Evolutionary conservation across 2,329 filamentous ascomycete species (phyloP).

Genomic region (Periconia sp.): DNA sequence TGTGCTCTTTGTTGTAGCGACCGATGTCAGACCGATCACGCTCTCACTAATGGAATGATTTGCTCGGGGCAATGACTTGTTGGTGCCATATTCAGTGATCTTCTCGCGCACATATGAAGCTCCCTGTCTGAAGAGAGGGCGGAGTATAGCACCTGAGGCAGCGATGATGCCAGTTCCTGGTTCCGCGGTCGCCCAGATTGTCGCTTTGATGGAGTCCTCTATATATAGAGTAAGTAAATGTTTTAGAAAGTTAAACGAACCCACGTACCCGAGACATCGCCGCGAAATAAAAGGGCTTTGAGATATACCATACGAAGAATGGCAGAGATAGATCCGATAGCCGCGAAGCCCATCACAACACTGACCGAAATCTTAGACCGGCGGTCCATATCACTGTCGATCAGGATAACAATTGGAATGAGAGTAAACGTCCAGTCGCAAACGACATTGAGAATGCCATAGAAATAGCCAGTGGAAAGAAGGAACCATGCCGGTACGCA

Average conservation of each 20-base stretch:
- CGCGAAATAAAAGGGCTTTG: conserved; percentile 25
- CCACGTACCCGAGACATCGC: conserved; percentile 14
- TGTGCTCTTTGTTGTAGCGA: conserved; percentile 9
- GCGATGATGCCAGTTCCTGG: conserved; percentile 59
- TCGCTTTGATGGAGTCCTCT: conserved; percentile 45
- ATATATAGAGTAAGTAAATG: too few relatives aligned
- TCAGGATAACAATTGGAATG: conserved; percentile 38
- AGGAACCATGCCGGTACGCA: conserved; percentile 32
- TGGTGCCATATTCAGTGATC: conserved; percentile 16
- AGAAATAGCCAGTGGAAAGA: conserved; percentile 35
- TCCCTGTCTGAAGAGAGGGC: conserved; percentile 49
- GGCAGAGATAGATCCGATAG: conserved; percentile 40
- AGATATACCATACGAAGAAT: conserved; percentile 42
- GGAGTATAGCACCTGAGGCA: conserved; percentile 54
- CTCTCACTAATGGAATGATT: conserved; percentile 9
- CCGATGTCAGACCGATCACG: conserved; percentile 24
- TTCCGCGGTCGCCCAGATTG: conserved; percentile 56
- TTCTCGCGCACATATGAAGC: conserved; percentile 25
- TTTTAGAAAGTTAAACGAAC: too few relatives aligned
- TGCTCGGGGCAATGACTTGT: conserved; percentile 15
- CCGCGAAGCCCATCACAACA: conserved; percentile 52
- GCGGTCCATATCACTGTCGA: conserved; percentile 51
- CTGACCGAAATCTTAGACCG: conserved; percentile 55
- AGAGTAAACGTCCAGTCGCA: conserved; percentile 45
- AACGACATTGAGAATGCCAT: conserved; percentile 38